Percentiles rank a stretch among this genome's conserved stretches.
Conservation (phyloP, 805 yeast species). For the Ogataea paradorogensis region DNA sequence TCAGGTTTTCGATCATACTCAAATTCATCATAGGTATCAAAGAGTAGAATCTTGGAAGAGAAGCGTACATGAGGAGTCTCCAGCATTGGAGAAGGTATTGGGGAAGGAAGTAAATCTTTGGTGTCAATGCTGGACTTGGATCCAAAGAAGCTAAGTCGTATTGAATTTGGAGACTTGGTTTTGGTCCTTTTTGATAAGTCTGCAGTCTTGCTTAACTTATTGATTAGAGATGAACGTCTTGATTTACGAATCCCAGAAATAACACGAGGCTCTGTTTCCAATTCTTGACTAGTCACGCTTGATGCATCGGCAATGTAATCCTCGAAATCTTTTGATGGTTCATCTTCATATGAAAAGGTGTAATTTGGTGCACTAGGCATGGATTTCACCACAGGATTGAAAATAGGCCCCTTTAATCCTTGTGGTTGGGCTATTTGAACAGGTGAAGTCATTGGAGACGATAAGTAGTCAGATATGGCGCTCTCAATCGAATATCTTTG, state of each 20-base stretch:
- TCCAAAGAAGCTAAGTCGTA: constrained; percentile 18
- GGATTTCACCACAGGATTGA: constrained; percentile 34
- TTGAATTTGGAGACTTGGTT: constrained; percentile 22
- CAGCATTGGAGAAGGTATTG: constrained; percentile 6
- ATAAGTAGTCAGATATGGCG: neutral
- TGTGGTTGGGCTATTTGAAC: constrained; percentile 35
- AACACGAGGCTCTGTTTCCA: neutral
- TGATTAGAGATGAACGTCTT: constrained; percentile 10
- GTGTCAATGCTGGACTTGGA: constrained; percentile 16
- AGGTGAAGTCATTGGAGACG: neutral
- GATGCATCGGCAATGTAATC: constrained; percentile 19
- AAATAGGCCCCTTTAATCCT: constrained; percentile 60
- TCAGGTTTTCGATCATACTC: constrained; percentile 95
- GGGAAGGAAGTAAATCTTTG: constrained; percentile 11
- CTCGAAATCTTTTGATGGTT: constrained; percentile 22
- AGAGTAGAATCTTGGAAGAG: constrained; percentile 77
- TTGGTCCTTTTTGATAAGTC: constrained; percentile 10
- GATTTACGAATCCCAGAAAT: constrained; percentile 12
- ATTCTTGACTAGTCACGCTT: constrained; percentile 5
- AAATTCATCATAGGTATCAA: constrained; percentile 76
- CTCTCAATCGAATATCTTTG: constrained; percentile 3
- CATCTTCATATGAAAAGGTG: constrained; percentile 28
- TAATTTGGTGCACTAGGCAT: constrained; percentile 19
- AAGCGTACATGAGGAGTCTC: constrained; percentile 43
- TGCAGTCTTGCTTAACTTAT: constrained; percentile 18